Percentiles rank a stretch among this genome's conserved stretches.
phyloP scores from a whole-genome alignment of 2,329 filamentous ascomycete genomes.

The Sporothrix humicola region DNA sequence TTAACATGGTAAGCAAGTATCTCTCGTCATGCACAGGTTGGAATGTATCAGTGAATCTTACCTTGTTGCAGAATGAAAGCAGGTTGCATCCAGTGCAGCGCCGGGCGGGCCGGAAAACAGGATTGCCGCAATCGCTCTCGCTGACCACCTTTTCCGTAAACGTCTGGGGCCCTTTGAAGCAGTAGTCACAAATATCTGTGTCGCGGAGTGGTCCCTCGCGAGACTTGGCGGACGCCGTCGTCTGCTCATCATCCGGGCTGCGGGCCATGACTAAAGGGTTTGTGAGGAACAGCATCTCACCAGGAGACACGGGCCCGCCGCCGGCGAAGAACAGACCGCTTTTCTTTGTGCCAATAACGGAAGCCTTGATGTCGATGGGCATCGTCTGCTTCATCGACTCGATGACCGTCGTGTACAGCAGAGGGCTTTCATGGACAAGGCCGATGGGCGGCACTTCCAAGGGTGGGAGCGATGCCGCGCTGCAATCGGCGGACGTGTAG shows the following conservation, averaged over 20 bases:
- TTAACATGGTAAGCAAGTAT: no score
- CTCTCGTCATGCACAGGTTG: background rate
- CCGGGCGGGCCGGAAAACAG: background rate
- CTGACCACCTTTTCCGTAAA: constrained; percentile 31
- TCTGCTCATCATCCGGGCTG: background rate
- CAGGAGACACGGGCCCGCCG: background rate
- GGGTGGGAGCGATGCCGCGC: constrained; percentile 19
- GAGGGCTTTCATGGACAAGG: constrained; percentile 5
- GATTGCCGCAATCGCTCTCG: constrained; percentile 31
- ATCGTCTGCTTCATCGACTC: constrained; percentile 28
- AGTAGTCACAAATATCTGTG: constrained; percentile 41
- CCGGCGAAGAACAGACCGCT: constrained; percentile 29
- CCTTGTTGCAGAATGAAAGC: constrained; percentile 43
- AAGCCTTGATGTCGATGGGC: constrained; percentile 27
- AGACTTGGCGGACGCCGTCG: background rate
- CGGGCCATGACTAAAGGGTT: constrained; percentile 30
- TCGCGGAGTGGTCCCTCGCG: constrained; percentile 15
- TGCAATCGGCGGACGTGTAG: constrained; percentile 19
- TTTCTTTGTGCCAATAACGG: constrained; percentile 18
- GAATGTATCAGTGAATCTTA: constrained; percentile 15
- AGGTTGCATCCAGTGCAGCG: constrained; percentile 41
- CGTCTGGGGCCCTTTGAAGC: constrained; percentile 38
- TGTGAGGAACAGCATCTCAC: constrained; percentile 30
- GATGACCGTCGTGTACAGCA: constrained; percentile 19
- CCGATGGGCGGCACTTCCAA: constrained; percentile 18